Evolutionary conservation across 768 basidiomycete genomes (phyloP).

Genomic region (Trametes punicea): DNA sequence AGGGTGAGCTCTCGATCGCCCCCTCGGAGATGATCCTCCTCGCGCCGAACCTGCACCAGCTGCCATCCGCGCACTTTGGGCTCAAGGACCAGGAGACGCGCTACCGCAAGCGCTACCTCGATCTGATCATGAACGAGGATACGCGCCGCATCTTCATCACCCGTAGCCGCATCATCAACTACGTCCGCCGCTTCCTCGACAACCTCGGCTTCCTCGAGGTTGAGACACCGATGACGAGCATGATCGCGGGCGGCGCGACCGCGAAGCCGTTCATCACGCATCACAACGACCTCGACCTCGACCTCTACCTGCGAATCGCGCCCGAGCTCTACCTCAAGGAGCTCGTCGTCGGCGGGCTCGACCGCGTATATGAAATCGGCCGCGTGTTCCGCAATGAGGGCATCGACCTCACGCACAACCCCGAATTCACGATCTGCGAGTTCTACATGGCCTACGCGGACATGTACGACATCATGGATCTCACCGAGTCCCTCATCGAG

Average conservation of each 20-base stretch:
- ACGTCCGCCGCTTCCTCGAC: slow-evolving; percentile 88
- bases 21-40: slow-evolving; percentile 82
- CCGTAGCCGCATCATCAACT: slow-evolving; percentile 87
- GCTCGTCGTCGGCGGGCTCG: slow-evolving; percentile 94
- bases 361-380: slow-evolving; percentile 98
- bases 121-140: slow-evolving; percentile 90
- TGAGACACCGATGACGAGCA: slow-evolving; percentile 97
- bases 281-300: slow-evolving; percentile 96
- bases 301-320: slow-evolving; percentile 95
- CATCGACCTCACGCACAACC: slow-evolving; percentile 98
- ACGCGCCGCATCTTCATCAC: slow-evolving; percentile 90
- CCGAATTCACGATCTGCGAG: slow-evolving; percentile 99
- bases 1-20: slow-evolving; percentile 90
- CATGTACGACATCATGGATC: slow-evolving; percentile 97
- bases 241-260: slow-evolving; percentile 95
- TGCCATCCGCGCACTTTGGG: slow-evolving; percentile 89
- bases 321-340: slow-evolving; percentile 98
- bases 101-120: slow-evolving; percentile 98
- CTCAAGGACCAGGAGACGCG: slow-evolving; percentile 97
- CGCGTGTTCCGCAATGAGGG: slow-evolving; percentile 98
- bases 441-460: slow-evolving; percentile 99
- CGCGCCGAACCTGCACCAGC: slow-evolving; percentile 93
- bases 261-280: slow-evolving; percentile 99
- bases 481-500: slow-evolving; percentile 88
- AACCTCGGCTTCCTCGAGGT: slow-evolving; percentile 95